Base-by-base conservation (phyloP, 495 filamentous ascomycete species). In the Cudoniella acicularis region DNA sequence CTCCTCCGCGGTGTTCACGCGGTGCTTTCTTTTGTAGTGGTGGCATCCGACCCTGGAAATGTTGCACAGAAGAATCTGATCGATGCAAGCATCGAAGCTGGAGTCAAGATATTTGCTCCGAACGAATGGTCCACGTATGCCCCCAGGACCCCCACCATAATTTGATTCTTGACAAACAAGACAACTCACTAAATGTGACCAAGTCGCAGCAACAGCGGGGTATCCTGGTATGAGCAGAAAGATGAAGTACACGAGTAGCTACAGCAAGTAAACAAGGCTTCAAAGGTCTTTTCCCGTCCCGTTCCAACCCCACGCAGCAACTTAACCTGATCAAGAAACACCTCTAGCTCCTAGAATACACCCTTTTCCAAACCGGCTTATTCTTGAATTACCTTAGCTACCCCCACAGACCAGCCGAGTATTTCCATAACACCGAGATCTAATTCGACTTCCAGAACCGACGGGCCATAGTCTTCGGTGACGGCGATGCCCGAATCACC, bases 331-430 rank as follows among this genome's bases (percentile, higher is more conserved):
- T 41, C 25, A 41, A 58, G 25, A 49, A n/a, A 45, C 11, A 2
- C n/a, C 43, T 18, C 49, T n/a, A 80, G 80, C 69, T 80, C 24
- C 73, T 85, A 17, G 77, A 84, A 61, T 86, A 85, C 66, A 71
- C 65, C 3, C 67, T 83, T 3, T 85, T 85, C 59, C 77, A 82
- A 40, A 75, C 77, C 0, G 83, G 82, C 1, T 10, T 79, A 1
- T 79, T 84, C 62, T 20, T 76, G 0, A 67, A 85, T 63, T 84
- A 83, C 58, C 57, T 83, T 1, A 74, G 77, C 13, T 56, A 57
- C n/a, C 80, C 81, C 0, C 64, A 78, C 26, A 68, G 73, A 58
- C 73, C 80, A 10, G 40, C 76, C 11, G 77, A 75, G 45, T 64
- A 85, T 58, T 17, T 86, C 3, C 52, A 63, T 1, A 65, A 65